These are phyloP conservation scores for Alternaria rosae DNA, from an alignment of 2,329 filamentous ascomycete species.

Conservation along the genomic window DNA sequence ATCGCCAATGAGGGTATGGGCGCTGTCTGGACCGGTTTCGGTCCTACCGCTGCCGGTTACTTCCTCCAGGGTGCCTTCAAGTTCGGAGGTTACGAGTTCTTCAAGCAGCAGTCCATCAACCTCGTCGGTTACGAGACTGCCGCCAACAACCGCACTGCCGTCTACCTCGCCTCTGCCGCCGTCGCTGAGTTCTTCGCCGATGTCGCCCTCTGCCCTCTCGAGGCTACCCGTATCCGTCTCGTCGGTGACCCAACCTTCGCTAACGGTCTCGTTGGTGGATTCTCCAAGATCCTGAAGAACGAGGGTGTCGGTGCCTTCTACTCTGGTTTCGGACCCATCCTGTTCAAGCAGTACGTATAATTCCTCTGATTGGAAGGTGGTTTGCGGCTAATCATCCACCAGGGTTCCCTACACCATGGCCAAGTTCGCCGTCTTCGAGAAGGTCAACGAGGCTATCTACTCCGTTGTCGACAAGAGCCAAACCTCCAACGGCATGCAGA, in stretches of 20 bases:
- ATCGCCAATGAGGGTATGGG: slow-evolving; percentile 79
- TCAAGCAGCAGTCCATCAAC: slow-evolving; percentile 92
- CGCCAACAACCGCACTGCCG: slow-evolving; percentile 78
- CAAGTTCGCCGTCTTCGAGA: slow-evolving; percentile 95
- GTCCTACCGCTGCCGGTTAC: slow-evolving; percentile 87
- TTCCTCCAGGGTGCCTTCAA: slow-evolving; percentile 95
- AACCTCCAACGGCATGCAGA: slow-evolving; percentile 74
- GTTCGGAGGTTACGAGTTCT: slow-evolving; percentile 94
- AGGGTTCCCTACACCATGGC: slow-evolving; percentile 93
- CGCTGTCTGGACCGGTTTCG: slow-evolving; percentile 84
- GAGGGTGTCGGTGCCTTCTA: slow-evolving; percentile 90
- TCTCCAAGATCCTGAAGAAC: slow-evolving; percentile 81
- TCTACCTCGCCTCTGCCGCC: slow-evolving; percentile 76
- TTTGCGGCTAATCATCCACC: slow-evolving; percentile 27
- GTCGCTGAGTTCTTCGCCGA: slow-evolving; percentile 73
- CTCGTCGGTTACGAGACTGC: slow-evolving; percentile 72
- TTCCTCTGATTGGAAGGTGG: background rate
- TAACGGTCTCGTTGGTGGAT: slow-evolving; percentile 78
- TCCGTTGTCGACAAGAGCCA: slow-evolving; percentile 72
- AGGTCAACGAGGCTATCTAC: slow-evolving; percentile 80
- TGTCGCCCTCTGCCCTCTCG: slow-evolving; percentile 87
- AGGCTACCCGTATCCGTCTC: slow-evolving; percentile 92
- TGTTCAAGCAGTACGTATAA: slow-evolving; percentile 53
- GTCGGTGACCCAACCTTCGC: slow-evolving; percentile 88
- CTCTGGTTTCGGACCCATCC: slow-evolving; percentile 76